Conservation (phyloP, 352 stramenopile genomes). For the Globisporangium carolinianum region DNA sequence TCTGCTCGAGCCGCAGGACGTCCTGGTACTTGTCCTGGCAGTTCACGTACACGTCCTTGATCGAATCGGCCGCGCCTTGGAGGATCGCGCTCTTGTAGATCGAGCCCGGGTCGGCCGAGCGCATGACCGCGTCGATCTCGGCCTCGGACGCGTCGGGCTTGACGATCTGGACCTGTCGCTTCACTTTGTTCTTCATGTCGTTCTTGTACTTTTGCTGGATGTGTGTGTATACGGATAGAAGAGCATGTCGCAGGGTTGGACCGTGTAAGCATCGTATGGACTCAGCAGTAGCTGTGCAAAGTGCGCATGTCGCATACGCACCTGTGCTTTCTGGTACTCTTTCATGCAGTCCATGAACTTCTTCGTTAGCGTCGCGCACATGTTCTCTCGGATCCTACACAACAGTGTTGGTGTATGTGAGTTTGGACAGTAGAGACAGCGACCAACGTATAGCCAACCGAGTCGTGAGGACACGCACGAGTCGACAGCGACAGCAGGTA, state of each 20-base stretch:
- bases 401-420: no score
- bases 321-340: slow-evolving; percentile 91
- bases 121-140: slow-evolving; percentile 96
- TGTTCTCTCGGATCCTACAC: slow-evolving; percentile 93
- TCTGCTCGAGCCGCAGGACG: slow-evolving; percentile 94
- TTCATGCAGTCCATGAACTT: slow-evolving; percentile 99
- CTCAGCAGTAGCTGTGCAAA: no score
- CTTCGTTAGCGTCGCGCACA: slow-evolving; percentile 94
- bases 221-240: neutral
- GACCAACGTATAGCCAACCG: no score
- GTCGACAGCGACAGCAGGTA: neutral
- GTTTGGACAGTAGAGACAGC: no score
- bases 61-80: slow-evolving; percentile 65
- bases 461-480: neutral
- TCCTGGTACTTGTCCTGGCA: slow-evolving; percentile 98
- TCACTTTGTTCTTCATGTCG: slow-evolving; percentile 98
- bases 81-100: slow-evolving; percentile 85
- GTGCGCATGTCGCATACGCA: neutral
- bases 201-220: slow-evolving; percentile 96
- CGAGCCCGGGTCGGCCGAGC: slow-evolving; percentile 70
- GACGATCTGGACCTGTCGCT: slow-evolving; percentile 96
- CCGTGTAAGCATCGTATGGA: no score
- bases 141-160: slow-evolving; percentile 96
- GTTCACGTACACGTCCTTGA: slow-evolving; percentile 92
- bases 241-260: no score